A percentile compares a stretch with the other conserved stretches of the same genome.
phyloP scores from a whole-genome alignment of 2,329 filamentous ascomycete genomes.

The Diaporthe nobilis region DNA sequence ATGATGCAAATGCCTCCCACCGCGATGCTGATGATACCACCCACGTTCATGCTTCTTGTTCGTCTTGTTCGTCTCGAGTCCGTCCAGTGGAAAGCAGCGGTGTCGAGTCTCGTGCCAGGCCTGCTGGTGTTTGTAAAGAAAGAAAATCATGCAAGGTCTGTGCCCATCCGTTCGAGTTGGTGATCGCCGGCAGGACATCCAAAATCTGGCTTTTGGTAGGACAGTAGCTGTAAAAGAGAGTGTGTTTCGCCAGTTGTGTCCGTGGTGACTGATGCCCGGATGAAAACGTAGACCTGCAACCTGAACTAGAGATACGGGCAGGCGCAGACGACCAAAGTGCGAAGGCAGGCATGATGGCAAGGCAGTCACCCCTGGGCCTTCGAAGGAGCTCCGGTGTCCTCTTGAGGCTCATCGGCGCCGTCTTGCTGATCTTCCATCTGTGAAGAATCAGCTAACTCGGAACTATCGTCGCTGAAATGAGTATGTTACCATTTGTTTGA shows the following conservation, averaged over 20 bases:
- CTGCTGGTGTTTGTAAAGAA: not conserved
- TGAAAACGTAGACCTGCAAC: not conserved
- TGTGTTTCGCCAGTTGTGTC: not conserved
- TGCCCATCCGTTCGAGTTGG: not conserved
- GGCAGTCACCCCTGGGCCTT: too few species aligned
- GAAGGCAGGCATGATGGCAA: not conserved
- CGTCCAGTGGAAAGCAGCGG: not conserved
- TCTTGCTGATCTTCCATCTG: too few species aligned
- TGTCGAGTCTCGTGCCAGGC: not conserved
- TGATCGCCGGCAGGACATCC: not conserved
- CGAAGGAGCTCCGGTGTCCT: too few species aligned
- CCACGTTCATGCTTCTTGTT: slow-evolving; percentile 17
- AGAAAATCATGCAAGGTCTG: not conserved
- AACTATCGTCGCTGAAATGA: too few species aligned
- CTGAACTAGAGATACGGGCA: not conserved
- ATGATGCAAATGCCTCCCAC: slow-evolving; percentile 32
- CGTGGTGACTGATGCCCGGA: not conserved
- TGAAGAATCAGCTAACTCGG: too few species aligned
- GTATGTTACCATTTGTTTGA: too few species aligned
- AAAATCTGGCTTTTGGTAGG: not conserved
- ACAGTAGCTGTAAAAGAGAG: not conserved
- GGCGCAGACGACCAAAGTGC: not conserved
- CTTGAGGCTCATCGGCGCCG: too few species aligned
- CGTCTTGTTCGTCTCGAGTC: not conserved
- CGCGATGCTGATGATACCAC: slow-evolving; percentile 26